These are phyloP conservation scores for Cryphonectria carpinicola DNA, from an alignment of 2,329 filamentous ascomycete genomes.

Conservation along the genomic window DNA sequence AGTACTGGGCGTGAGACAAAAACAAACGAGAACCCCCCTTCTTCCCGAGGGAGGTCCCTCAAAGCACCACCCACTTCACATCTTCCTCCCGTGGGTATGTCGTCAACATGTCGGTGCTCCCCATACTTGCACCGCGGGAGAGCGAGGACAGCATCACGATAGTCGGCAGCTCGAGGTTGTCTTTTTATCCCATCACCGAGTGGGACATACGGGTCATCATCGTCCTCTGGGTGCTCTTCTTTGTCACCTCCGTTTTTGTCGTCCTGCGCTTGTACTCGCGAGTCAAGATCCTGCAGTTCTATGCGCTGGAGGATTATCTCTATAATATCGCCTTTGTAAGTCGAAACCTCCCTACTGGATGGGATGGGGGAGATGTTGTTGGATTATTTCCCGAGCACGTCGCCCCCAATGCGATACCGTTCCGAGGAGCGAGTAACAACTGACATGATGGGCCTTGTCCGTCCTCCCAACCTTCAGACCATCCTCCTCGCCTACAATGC, in stretches of 20 bases:
- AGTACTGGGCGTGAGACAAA: neutral
- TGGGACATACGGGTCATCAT: conserved; percentile 26
- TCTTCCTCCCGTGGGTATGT: conserved; percentile 11
- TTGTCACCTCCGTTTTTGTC: conserved; percentile 27
- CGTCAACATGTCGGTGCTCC: conserved; percentile 19
- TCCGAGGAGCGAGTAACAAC: neutral
- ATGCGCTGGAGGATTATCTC: conserved; percentile 28
- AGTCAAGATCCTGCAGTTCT: conserved; percentile 28
- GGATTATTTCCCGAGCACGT: neutral
- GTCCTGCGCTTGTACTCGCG: conserved; percentile 26
- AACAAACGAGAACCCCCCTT: neutral
- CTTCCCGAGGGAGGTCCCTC: neutral
- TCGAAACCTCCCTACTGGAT: neutral
- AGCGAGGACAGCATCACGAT: conserved; percentile 19
- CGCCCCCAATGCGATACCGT: neutral
- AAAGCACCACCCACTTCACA: neutral
- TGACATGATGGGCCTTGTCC: neutral
- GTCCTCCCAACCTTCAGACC: conserved; percentile 8
- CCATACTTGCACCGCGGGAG: conserved; percentile 18
- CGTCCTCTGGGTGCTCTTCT: conserved; percentile 26
- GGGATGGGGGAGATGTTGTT: neutral
- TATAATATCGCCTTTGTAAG: conserved; percentile 29
- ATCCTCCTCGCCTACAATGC: conserved; percentile 28
- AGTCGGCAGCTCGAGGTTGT: conserved; percentile 12
- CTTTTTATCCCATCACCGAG: conserved; percentile 24